These are phyloP conservation scores for Xylaria multiplex DNA, from an alignment of 2,329 filamentous ascomycete species.

Conservation along the genomic window DNA sequence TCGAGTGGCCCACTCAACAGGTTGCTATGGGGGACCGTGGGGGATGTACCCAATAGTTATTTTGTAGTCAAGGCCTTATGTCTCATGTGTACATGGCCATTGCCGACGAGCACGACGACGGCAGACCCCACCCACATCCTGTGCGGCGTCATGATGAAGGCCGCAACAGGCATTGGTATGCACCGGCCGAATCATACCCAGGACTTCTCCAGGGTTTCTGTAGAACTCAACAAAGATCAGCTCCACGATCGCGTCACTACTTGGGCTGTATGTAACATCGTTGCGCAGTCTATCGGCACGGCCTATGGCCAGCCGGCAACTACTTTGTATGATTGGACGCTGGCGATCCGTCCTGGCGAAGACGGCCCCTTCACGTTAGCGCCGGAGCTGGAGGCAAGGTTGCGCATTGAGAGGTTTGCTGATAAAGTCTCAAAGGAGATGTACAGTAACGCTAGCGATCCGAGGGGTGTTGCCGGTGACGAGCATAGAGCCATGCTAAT, in stretches of 20 bases:
- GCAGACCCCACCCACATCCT: constrained; percentile 85
- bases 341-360: constrained; percentile 69
- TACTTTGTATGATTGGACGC: constrained; percentile 79
- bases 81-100: constrained; percentile 81
- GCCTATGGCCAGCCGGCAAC: constrained; percentile 85
- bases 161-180: constrained; percentile 83
- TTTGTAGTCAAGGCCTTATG: constrained; percentile 85
- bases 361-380: constrained; percentile 68
- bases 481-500: constrained; percentile 74
- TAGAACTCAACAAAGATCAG: constrained; percentile 81
- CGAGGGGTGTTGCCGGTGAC: constrained; percentile 73
- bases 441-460: constrained; percentile 80
- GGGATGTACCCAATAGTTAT: constrained; percentile 80
- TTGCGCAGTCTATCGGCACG: constrained; percentile 83
- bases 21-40: constrained; percentile 80
- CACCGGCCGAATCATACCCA: constrained; percentile 84
- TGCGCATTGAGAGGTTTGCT: constrained; percentile 78
- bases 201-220: constrained; percentile 80
- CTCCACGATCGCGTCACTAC: constrained; percentile 81
- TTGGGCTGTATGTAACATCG: constrained; percentile 87
- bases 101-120: constrained; percentile 83
- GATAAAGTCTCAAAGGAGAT: constrained; percentile 83
- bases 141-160: constrained; percentile 86
- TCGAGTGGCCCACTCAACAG: constrained; percentile 73
- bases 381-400: constrained; percentile 71